Evolutionary conservation across 1,284 basidiomycete species (phyloP).

Genomic region (Sanghuangporus weigelae): DNA sequence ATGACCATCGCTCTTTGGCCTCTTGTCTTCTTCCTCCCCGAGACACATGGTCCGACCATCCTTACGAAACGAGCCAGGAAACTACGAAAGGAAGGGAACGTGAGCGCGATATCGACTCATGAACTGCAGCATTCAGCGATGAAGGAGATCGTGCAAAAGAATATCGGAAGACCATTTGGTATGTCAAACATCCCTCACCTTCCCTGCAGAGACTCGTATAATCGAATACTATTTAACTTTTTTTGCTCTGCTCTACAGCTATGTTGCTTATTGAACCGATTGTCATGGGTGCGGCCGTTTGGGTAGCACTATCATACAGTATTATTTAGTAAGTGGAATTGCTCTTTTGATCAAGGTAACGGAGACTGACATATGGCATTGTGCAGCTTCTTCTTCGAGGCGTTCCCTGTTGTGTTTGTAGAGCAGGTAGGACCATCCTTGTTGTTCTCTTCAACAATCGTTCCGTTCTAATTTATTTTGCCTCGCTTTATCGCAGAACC

Average conservation of each 20-base stretch:
- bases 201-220: not conserved
- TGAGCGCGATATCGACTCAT: conserved; percentile 22
- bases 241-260: conserved; percentile 12
- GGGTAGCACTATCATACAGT: conserved; percentile 26
- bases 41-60: conserved; percentile 26
- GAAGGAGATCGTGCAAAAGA: conserved; percentile 20
- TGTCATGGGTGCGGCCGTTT: conserved; percentile 25
- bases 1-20: conserved; percentile 23
- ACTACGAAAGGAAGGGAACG: conserved; percentile 21
- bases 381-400: conserved; percentile 26
- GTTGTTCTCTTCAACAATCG: not conserved
- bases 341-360: conserved; percentile 1
- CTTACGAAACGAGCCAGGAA: conserved; percentile 21
- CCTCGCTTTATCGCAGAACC: conserved; percentile 18
- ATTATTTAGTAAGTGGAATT: conserved; percentile 26
- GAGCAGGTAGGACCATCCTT: conserved; percentile 16
- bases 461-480: not conserved
- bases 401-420: conserved; percentile 26
- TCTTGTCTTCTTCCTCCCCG: conserved; percentile 24
- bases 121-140: conserved; percentile 21
- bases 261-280: conserved; percentile 27
- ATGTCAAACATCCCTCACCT: conserved; percentile 1
- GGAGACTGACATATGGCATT: not conserved
- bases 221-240: not conserved
- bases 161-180: conserved; percentile 25